phyloP scores from a whole-genome alignment of 2,329 filamentous ascomycete genomes.

The Fusarium redolens region DNA sequence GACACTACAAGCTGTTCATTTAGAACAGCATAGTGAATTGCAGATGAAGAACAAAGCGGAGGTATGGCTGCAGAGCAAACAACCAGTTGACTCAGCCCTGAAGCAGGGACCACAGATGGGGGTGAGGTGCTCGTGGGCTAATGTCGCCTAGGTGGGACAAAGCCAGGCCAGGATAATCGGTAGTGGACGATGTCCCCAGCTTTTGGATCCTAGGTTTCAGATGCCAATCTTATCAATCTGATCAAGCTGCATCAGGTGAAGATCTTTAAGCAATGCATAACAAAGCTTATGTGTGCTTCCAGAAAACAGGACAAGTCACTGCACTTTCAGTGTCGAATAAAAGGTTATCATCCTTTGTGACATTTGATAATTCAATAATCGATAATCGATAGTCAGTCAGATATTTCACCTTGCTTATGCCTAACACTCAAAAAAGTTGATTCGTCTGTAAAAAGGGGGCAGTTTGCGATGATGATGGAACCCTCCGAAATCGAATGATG shows the following conservation, averaged over 20 bases:
- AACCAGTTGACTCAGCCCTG: neutral
- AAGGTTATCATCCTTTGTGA: neutral
- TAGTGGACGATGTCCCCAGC: conserved; percentile 28
- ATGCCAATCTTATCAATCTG: conserved; percentile 46
- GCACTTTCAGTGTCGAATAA: neutral
- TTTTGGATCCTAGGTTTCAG: conserved; percentile 20
- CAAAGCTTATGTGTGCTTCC: neutral
- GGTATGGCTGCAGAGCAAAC: neutral
- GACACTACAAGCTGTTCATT: neutral
- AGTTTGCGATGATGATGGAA: conserved; percentile 36
- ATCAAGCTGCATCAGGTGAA: conserved; percentile 43
- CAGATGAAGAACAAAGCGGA: neutral
- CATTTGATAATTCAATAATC: neutral
- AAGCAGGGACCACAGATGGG: neutral
- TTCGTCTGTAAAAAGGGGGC: conserved; percentile 20
- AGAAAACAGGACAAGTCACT: neutral
- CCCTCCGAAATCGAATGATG: conserved; percentile 46
- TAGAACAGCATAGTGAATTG: neutral
- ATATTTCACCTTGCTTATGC: conserved; percentile 1
- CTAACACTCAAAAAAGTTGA: neutral
- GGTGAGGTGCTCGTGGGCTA: conserved; percentile 18
- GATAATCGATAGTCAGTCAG: neutral
- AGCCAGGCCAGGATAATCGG: conserved; percentile 16
- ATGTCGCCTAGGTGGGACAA: conserved; percentile 27
- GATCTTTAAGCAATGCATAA: conserved; percentile 24